These are phyloP conservation scores for Phytophthora pisi DNA, from an alignment of 352 stramenopile species.

Conservation along the genomic window DNA sequence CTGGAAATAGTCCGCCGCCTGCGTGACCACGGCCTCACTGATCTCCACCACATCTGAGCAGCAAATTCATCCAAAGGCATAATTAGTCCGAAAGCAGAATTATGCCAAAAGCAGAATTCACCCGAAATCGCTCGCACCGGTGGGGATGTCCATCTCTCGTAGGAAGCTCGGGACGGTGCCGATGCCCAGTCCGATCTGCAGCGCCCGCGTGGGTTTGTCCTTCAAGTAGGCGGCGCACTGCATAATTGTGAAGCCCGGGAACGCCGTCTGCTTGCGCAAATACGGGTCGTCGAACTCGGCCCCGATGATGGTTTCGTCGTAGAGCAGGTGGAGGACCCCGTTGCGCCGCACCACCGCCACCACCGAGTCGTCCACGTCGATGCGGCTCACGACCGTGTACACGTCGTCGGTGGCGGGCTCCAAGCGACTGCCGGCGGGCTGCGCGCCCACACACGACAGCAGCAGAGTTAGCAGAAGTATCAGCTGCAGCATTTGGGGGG, in stretches of 20 bases:
- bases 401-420: constrained; percentile 18
- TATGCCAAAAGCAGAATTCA: background rate
- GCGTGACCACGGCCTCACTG: constrained; percentile 64
- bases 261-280: constrained; percentile 65
- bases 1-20: constrained; percentile 73
- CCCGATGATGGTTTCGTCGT: constrained; percentile 81
- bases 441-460: constrained; percentile 10
- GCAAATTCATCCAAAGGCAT: background rate
- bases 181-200: constrained; percentile 79
- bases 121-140: constrained; percentile 26
- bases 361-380: constrained; percentile 56
- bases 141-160: constrained; percentile 60
- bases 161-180: constrained; percentile 74
- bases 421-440: constrained; percentile 4
- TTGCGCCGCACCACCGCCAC: constrained; percentile 65
- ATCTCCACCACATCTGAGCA: constrained; percentile 78
- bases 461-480: constrained; percentile 17
- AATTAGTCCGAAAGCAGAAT: background rate
- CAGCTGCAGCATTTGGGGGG: background rate
- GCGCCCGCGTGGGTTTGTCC: constrained; percentile 41
- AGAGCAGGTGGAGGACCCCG: constrained; percentile 63
- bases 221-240: constrained; percentile 66
- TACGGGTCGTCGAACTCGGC: constrained; percentile 75
- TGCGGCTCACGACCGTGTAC: constrained; percentile 33
- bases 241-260: constrained; percentile 85